Evolutionary conservation across 306 rosid species (phyloP).

Genomic region (barrel medic (Medicago truncatula)): DNA sequence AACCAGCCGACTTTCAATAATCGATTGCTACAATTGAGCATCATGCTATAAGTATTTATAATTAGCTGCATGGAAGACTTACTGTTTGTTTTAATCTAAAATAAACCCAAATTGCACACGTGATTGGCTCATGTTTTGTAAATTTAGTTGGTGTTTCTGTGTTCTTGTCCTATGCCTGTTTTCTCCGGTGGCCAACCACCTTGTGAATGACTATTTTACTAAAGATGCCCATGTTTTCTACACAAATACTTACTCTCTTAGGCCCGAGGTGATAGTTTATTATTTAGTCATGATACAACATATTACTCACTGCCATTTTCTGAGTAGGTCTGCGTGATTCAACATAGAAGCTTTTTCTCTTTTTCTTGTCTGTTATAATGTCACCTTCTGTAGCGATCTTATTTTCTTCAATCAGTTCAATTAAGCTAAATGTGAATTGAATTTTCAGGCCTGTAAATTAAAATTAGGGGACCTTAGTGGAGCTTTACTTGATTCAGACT

Average conservation of each 20-base stretch:
- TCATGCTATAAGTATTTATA: not conserved
- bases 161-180: conserved; percentile 21
- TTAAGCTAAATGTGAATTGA: conserved; percentile 25
- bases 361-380: not conserved
- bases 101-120: not conserved
- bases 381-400: not conserved
- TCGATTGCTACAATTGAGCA: not conserved
- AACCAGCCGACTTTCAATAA: not conserved
- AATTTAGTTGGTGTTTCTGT: conserved; percentile 3
- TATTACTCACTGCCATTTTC: not conserved
- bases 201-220: conserved; percentile 7
- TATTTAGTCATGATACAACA: not conserved
- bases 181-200: conserved; percentile 18
- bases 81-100: not conserved
- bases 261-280: conserved; percentile 8
- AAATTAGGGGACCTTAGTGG: conserved; percentile 59
- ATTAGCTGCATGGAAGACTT: not conserved
- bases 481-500: conserved; percentile 59
- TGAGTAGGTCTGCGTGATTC: conserved; percentile 8
- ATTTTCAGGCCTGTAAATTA: conserved; percentile 59
- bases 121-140: not conserved
- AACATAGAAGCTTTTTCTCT: not conserved
- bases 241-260: conserved; percentile 12
- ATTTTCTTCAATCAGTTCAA: conserved; percentile 9
- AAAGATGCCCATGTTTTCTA: not conserved